A percentile compares a stretch with the other conserved stretches of the same genome.
These are phyloP conservation scores for Populus tomentosa DNA, from an alignment of 441 rosid species.

Conservation along the genomic window DNA sequence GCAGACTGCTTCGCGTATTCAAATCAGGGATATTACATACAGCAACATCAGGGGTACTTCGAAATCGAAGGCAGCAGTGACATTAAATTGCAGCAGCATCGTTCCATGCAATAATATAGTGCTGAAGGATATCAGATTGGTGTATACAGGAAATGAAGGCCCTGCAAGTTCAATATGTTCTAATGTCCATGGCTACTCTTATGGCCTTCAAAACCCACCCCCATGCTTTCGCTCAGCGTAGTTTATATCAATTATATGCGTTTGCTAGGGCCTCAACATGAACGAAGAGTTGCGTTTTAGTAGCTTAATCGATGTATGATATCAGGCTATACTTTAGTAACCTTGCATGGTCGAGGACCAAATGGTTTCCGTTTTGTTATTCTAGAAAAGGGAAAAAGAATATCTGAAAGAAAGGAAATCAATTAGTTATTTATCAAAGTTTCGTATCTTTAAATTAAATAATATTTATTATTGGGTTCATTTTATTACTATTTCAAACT, in stretches of 20 bases:
- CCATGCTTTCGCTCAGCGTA: conserved; percentile 10
- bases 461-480: neutral
- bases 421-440: no score
- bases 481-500: no score
- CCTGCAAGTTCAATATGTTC: conserved; percentile 6
- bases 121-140: conserved; percentile 31
- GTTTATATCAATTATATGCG: neutral
- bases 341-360: neutral
- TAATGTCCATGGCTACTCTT: conserved; percentile 8
- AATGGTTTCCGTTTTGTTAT: no score
- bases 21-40: conserved; percentile 41
- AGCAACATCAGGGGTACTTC: conserved; percentile 56
- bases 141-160: neutral
- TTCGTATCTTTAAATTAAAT: neutral
- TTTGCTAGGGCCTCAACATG: neutral
- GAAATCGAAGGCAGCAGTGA: conserved; percentile 29
- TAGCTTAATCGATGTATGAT: neutral
- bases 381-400: no score
- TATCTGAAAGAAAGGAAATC: no score
- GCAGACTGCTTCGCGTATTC: conserved; percentile 40
- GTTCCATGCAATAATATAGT: conserved; percentile 48
- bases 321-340: no score
- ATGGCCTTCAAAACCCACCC: conserved; percentile 25
- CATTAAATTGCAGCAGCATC: conserved; percentile 37
- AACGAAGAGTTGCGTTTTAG: neutral